A percentile compares a stretch with the other conserved stretches of the same genome.
phyloP scores from a whole-genome alignment of 139 green algal species.

The Yamagishiella unicocca region DNA sequence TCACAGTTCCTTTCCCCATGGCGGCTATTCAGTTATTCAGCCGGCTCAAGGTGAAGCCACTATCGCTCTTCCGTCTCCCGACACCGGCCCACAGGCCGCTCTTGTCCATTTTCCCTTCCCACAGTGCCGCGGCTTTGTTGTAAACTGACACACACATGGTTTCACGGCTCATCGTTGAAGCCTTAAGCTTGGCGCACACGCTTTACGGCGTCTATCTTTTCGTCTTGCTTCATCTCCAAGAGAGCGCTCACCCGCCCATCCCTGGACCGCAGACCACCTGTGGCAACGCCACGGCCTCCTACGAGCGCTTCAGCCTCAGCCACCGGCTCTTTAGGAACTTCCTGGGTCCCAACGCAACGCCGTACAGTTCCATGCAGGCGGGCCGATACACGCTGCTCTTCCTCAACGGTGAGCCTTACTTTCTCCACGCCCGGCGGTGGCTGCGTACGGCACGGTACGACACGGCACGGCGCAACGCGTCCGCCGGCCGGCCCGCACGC shows the following conservation, averaged over 20 bases:
- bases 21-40: too few species aligned
- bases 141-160: too few species aligned
- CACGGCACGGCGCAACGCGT: background rate
- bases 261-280: slow-evolving; percentile 1
- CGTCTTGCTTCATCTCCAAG: background rate
- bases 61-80: too few species aligned
- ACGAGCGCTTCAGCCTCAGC: slow-evolving; percentile 11
- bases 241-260: background rate
- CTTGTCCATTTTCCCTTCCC: too few species aligned
- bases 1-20: too few species aligned
- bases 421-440: too few species aligned
- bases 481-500: too few species aligned
- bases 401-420: slow-evolving; percentile 29
- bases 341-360: background rate
- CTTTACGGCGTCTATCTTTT: background rate
- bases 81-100: too few species aligned
- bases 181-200: background rate
- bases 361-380: background rate
- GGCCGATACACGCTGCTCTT: slow-evolving; percentile 32
- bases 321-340: slow-evolving; percentile 39
- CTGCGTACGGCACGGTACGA: too few species aligned
- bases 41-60: too few species aligned
- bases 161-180: too few species aligned
- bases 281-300: slow-evolving; percentile 13
- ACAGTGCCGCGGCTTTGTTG: too few species aligned